These are phyloP conservation scores for Leptographium procerum DNA, from an alignment of 2,329 filamentous ascomycete genomes.

Conservation along the genomic window DNA sequence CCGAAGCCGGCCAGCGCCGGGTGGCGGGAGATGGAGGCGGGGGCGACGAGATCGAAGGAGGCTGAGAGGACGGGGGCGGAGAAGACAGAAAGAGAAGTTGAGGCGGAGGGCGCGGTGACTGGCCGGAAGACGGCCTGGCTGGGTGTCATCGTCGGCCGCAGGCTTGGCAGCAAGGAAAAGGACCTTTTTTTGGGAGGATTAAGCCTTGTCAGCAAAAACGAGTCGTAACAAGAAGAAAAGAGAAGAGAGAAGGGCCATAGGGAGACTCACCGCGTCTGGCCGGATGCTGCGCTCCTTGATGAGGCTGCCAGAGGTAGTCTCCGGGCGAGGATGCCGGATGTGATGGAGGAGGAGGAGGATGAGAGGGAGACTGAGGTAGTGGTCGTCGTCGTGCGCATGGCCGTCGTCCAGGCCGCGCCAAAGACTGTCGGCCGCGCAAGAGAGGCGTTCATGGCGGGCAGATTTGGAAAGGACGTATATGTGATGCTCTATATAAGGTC, in stretches of 20 bases:
- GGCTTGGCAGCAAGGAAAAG: conserved; percentile 16
- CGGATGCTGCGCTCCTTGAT: background rate
- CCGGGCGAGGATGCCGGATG: background rate
- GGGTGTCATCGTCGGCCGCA: conserved; percentile 8
- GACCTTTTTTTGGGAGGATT: conserved; percentile 13
- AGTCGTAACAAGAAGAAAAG: background rate
- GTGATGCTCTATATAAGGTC: background rate
- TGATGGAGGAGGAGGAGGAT: background rate
- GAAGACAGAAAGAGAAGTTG: background rate
- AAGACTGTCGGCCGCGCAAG: background rate
- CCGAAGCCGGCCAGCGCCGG: conserved; percentile 33
- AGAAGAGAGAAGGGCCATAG: background rate
- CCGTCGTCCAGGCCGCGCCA: background rate
- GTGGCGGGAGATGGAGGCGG: conserved; percentile 36
- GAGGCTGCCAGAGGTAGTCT: background rate
- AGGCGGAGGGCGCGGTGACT: background rate
- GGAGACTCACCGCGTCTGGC: background rate
- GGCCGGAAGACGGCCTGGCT: conserved; percentile 9
- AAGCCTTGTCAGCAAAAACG: too few relatives aligned
- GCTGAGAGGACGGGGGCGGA: conserved; percentile 13
- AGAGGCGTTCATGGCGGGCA: background rate
- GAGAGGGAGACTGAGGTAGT: background rate
- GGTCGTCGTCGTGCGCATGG: background rate
- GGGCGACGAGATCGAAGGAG: conserved; percentile 31
- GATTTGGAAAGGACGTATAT: background rate